These are phyloP conservation scores for Picochlorum sp. DNA, from an alignment of 139 green algal genomes.

Conservation along the genomic window DNA sequence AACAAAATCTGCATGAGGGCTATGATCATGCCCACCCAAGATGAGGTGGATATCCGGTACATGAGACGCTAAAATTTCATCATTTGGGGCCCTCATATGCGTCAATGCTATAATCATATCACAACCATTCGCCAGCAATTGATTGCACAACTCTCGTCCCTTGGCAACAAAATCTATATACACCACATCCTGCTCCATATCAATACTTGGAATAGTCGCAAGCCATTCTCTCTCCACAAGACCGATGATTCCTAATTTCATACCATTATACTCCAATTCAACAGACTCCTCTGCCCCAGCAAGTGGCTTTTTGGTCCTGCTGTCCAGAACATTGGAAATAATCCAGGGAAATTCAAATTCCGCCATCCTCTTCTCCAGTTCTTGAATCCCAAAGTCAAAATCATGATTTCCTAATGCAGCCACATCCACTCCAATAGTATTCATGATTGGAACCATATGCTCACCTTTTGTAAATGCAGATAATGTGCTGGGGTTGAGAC, in stretches of 20 bases:
- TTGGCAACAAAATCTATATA: slow-evolving; percentile 61
- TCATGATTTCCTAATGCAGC: slow-evolving; percentile 38
- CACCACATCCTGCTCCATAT: slow-evolving; percentile 33
- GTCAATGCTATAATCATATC: slow-evolving; percentile 70
- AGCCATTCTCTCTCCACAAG: slow-evolving; percentile 73
- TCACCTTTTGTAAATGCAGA: slow-evolving; percentile 58
- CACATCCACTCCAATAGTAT: slow-evolving; percentile 45
- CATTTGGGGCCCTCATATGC: slow-evolving; percentile 73
- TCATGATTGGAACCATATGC: slow-evolving; percentile 73
- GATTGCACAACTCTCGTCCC: slow-evolving; percentile 24
- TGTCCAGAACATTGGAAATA: slow-evolving; percentile 64
- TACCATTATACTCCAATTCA: slow-evolving; percentile 27
- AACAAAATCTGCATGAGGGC: slow-evolving; percentile 27
- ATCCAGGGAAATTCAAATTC: slow-evolving; percentile 70
- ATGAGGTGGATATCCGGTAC: slow-evolving; percentile 60
- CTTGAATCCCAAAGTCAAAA: slow-evolving; percentile 33
- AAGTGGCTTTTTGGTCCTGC: slow-evolving; percentile 34
- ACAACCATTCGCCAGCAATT: slow-evolving; percentile 39
- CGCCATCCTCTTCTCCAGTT: slow-evolving; percentile 34
- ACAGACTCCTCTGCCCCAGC: slow-evolving; percentile 16
- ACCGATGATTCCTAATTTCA: slow-evolving; percentile 56
- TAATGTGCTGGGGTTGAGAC: slow-evolving; percentile 61
- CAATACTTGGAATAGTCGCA: slow-evolving; percentile 38
- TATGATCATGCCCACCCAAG: slow-evolving; percentile 71
- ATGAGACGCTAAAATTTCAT: slow-evolving; percentile 38